A percentile compares a stretch with the other conserved stretches of the same genome.
Conservation (phyloP, 2,329 filamentous ascomycete genomes). For the Aspergillus oerlinghausenensis region DNA sequence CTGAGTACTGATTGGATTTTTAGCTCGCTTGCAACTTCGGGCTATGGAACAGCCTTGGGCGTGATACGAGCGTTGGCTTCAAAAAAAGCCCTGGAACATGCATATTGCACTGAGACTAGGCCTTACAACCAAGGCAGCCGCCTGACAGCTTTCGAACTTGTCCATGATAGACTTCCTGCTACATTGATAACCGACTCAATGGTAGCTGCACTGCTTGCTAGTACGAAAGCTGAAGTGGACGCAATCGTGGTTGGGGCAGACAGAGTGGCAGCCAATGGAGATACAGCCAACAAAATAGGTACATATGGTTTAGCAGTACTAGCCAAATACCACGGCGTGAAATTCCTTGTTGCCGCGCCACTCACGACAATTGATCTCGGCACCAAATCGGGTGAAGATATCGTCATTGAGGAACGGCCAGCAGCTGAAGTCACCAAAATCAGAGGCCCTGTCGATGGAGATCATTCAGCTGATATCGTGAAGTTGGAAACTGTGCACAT, state of each 20-base stretch:
- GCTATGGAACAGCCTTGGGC: constrained; percentile 93
- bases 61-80: constrained; percentile 81
- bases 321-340: constrained; percentile 79
- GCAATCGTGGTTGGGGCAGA: constrained; percentile 94
- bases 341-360: constrained; percentile 91
- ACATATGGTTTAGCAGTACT: constrained; percentile 92
- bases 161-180: constrained; percentile 84
- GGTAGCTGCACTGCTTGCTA: constrained; percentile 76
- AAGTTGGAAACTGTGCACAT: constrained; percentile 66
- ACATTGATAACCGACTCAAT: constrained; percentile 95
- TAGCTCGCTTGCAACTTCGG: constrained; percentile 87
- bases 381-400: constrained; percentile 71
- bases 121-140: constrained; percentile 97
- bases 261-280: constrained; percentile 90
- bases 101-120: constrained; percentile 93
- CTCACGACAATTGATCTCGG: constrained; percentile 87
- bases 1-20: not conserved
- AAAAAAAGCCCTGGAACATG: constrained; percentile 65
- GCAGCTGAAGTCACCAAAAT: constrained; percentile 78
- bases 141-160: constrained; percentile 92
- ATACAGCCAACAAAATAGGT: constrained; percentile 98
- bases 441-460: constrained; percentile 67
- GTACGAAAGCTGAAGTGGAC: constrained; percentile 60
- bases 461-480: constrained; percentile 45
- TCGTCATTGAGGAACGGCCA: constrained; percentile 86